phyloP scores from a whole-genome alignment of 2,329 filamentous ascomycete species.

The Stagonosporopsis chrysanthemi region DNA sequence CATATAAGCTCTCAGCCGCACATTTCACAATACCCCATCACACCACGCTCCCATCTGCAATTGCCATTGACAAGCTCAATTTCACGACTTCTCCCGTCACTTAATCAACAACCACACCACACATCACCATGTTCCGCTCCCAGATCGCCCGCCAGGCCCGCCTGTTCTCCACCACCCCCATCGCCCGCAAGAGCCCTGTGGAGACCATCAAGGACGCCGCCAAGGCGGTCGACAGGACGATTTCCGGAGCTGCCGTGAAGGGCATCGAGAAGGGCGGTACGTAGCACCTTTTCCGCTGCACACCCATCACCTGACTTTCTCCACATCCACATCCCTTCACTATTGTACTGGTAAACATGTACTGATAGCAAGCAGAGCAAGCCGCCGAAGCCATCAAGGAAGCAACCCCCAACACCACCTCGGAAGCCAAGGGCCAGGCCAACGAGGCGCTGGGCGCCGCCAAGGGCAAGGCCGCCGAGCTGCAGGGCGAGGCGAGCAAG shows the following conservation, averaged over 20 bases:
- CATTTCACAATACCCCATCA: neutral
- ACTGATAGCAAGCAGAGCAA: conserved; percentile 55
- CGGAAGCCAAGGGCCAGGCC: conserved; percentile 49
- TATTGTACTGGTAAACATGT: neutral
- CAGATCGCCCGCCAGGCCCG: conserved; percentile 55
- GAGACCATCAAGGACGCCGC: conserved; percentile 65
- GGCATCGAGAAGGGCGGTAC: conserved; percentile 69
- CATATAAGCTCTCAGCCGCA: conserved; percentile 16
- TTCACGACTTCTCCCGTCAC: conserved; percentile 13
- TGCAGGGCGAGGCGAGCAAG: conserved; percentile 51
- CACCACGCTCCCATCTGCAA: conserved; percentile 14
- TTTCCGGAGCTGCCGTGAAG: conserved; percentile 64
- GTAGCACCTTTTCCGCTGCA: conserved; percentile 37
- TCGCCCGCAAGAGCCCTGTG: conserved; percentile 59
- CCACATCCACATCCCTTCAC: neutral
- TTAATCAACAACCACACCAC: conserved; percentile 4
- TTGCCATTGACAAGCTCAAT: conserved; percentile 4
- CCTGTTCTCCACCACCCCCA: conserved; percentile 63
- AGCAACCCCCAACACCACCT: conserved; percentile 34
- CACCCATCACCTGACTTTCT: neutral
- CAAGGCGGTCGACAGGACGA: conserved; percentile 64
- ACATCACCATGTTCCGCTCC: conserved; percentile 56
- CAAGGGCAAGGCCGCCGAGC: conserved; percentile 51
- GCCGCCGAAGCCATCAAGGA: conserved; percentile 55
- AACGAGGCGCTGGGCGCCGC: conserved; percentile 42